Evolutionary conservation across 306 rosid genomes (phyloP).

Genomic region (Prunus padus): DNA sequence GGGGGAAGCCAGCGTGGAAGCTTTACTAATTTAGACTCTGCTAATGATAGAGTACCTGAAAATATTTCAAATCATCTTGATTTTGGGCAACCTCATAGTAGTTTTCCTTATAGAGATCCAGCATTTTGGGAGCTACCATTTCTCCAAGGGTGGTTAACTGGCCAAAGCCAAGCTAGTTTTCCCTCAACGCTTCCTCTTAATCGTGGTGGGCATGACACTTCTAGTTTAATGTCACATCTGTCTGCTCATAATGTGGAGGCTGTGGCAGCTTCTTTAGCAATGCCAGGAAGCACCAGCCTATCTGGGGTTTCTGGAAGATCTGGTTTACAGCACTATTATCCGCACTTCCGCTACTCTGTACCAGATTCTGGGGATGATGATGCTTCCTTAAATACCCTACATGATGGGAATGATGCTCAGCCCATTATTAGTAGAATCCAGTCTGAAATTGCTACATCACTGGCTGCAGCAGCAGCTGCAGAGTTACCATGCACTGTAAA

Average conservation of each 20-base stretch:
- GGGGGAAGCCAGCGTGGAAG: constrained; percentile 38
- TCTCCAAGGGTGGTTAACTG: constrained; percentile 87
- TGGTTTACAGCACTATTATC: constrained; percentile 47
- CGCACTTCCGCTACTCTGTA: constrained; percentile 45
- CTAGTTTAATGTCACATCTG: constrained; percentile 17
- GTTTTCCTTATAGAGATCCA: constrained; percentile 50
- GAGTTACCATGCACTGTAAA: constrained; percentile 98
- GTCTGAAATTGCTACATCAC: constrained; percentile 74
- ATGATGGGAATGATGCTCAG: constrained; percentile 63
- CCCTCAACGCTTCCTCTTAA: constrained; percentile 35
- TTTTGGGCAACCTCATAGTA: constrained; percentile 35
- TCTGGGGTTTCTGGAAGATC: constrained; percentile 67
- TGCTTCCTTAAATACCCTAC: constrained; percentile 31
- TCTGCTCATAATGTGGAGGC: constrained; percentile 37
- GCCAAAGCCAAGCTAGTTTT: constrained; percentile 74
- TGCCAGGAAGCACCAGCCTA: constrained; percentile 46
- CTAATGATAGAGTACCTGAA: constrained; percentile 35
- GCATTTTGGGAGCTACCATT: constrained; percentile 80
- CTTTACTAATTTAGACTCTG: constrained; percentile 38
- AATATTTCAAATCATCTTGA: constrained; percentile 27
- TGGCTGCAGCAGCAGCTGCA: constrained; percentile 77
- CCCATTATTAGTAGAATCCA: constrained; percentile 59
- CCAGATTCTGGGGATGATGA: constrained; percentile 51
- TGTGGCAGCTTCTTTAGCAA: constrained; percentile 41
- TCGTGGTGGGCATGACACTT: constrained; percentile 34